Base-by-base conservation (phyloP, 495 filamentous ascomycete genomes). In the Aeminium ludgeri region DNA sequence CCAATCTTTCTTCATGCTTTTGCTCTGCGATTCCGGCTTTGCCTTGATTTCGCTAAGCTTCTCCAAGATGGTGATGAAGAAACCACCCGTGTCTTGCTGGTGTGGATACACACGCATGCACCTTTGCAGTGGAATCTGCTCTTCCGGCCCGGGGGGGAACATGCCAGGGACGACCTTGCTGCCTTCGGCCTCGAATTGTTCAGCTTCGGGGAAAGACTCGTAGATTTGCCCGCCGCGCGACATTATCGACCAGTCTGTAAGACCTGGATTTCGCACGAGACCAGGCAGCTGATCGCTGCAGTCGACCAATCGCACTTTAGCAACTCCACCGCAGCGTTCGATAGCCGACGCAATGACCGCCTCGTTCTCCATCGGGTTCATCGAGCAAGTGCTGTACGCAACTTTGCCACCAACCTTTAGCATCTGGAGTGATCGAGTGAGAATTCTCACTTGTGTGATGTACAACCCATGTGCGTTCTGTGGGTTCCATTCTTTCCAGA, bases 311-410 rank as follows among this genome's bases (percentile, higher is more conserved):
- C 73, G 65, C 28, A 96, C 80, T 51, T 87, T 91, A 18, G 71
- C 69, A 1, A 72, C 55, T 7, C 89, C 89, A 45, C 89, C 89
- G 52, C 86, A 96, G 31, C 86, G 72, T 45, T 85, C 80, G 50
- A 96, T 92, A 3, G 91, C 87, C 36, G 62, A 65, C 2, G 80
- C 69, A 42, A 97, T 62, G 16, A 96, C 85, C n/a, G 91, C 80
- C 64, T 97, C 89, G 54, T 97, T 92, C 59, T 97, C 89, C 17
- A 96, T 69, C 0, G 89, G 87, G 59, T 95, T 97, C 80, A 97
- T 80, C 59, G 83, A 91, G 65, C 89, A 97, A 12, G 89, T 96
- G 6, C 86, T 95, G 63, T 96, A 97, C 20, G 96, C 86, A 7
- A 95, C 78, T 34, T 84, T 73, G 44, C 89, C 89, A 25, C 89